These are phyloP conservation scores for Aristolochia californica DNA, from an alignment of 164 flowering plant genomes.

Conservation along the genomic window DNA sequence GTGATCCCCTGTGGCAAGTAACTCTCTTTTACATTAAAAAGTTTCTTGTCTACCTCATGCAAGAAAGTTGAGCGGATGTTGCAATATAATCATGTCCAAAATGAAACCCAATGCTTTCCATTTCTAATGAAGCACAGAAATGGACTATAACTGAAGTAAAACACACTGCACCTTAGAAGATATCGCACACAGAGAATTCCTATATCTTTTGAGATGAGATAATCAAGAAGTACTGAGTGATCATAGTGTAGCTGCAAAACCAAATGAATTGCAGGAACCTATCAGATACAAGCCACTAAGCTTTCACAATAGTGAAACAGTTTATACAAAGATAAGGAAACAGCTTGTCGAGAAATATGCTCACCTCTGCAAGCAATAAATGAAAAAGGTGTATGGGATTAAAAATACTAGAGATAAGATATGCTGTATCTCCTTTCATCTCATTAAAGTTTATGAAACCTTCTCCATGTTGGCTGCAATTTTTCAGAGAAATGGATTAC, in stretches of 20 bases:
- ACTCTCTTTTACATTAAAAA: too few species aligned
- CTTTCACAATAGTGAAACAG: neutral
- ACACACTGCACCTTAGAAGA: conserved; percentile 48
- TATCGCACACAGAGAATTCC: conserved; percentile 68
- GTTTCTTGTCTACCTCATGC: too few species aligned
- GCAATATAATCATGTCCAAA: too few species aligned
- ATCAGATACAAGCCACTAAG: neutral
- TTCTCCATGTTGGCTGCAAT: conserved; percentile 14
- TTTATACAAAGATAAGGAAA: neutral
- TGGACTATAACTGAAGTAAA: neutral
- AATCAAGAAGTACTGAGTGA: conserved; percentile 88
- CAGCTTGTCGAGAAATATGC: neutral
- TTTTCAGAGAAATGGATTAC: neutral
- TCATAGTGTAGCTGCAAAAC: conserved; percentile 75
- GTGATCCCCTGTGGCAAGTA: too few species aligned
- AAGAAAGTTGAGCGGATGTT: too few species aligned
- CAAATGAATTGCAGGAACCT: neutral
- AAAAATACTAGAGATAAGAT: conserved; percentile 43
- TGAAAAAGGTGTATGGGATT: conserved; percentile 61
- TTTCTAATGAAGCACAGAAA: neutral
- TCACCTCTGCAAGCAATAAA: conserved; percentile 72
- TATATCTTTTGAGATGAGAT: conserved; percentile 81
- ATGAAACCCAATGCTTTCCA: too few species aligned
- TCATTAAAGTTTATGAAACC: conserved; percentile 13
- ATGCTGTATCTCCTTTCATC: conserved; percentile 23